These are phyloP conservation scores for Elongisporangium undulatum DNA, from an alignment of 352 stramenopile genomes.

Conservation along the genomic window DNA sequence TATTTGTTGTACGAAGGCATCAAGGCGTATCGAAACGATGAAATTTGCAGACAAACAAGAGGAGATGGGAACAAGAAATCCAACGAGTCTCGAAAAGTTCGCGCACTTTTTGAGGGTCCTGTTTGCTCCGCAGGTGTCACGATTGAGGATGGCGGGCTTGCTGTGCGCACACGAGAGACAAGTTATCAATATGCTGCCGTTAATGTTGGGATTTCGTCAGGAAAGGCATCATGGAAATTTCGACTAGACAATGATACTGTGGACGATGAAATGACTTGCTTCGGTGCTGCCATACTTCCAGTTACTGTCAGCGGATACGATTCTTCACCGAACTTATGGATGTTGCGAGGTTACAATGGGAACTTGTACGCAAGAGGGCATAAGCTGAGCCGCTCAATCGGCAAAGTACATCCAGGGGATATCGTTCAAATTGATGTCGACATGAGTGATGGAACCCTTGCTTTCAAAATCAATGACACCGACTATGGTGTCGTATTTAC, in stretches of 20 bases:
- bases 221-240: slow-evolving; percentile 86
- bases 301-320: slow-evolving; percentile 88
- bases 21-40: slow-evolving; percentile 39
- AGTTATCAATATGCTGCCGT: slow-evolving; percentile 88
- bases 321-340: slow-evolving; percentile 89
- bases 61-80: slow-evolving; percentile 35
- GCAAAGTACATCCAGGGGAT: slow-evolving; percentile 88
- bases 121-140: slow-evolving; percentile 73
- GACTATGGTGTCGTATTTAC: slow-evolving; percentile 87
- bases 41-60: slow-evolving; percentile 24
- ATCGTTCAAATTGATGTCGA: slow-evolving; percentile 87
- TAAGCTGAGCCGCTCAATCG: slow-evolving; percentile 80
- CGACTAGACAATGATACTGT: slow-evolving; percentile 85
- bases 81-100: slow-evolving; percentile 63
- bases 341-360: slow-evolving; percentile 90
- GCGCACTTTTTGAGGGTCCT: slow-evolving; percentile 74
- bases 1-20: slow-evolving; percentile 36
- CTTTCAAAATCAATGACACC: slow-evolving; percentile 88
- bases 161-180: slow-evolving; percentile 78
- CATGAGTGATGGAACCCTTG: slow-evolving; percentile 81
- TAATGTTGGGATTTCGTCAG: slow-evolving; percentile 66
- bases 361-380: slow-evolving; percentile 88
- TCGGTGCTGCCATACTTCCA: slow-evolving; percentile 86
- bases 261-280: slow-evolving; percentile 91
- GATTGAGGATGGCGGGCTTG: slow-evolving; percentile 68